These are phyloP conservation scores for Alternaria brassicicola DNA, from an alignment of 2,329 filamentous ascomycete species.

Conservation along the genomic window DNA sequence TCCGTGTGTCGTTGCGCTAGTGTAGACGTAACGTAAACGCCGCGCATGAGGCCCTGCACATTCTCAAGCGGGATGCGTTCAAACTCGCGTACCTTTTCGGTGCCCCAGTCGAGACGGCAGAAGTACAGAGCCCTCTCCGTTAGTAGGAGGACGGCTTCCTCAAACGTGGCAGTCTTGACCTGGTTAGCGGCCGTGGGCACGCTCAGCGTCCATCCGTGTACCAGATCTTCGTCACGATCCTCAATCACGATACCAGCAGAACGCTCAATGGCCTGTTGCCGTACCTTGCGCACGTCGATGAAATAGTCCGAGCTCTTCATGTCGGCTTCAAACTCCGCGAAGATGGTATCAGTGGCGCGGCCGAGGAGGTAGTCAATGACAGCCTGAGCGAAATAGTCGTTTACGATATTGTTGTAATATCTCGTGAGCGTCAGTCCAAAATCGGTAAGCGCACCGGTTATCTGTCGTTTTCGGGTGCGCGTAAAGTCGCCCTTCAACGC, in stretches of 20 bases:
- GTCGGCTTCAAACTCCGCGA: slow-evolving; percentile 91
- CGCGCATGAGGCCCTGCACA: slow-evolving; percentile 74
- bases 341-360: slow-evolving; percentile 81
- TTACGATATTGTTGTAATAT: slow-evolving; percentile 86
- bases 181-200: slow-evolving; percentile 76
- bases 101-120: slow-evolving; percentile 91
- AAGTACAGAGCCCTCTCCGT: slow-evolving; percentile 86
- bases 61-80: slow-evolving; percentile 81
- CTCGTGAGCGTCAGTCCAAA: slow-evolving; percentile 85
- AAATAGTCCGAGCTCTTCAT: slow-evolving; percentile 94
- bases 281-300: slow-evolving; percentile 80
- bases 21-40: slow-evolving; percentile 89
- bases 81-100: slow-evolving; percentile 92
- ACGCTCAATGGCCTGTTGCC: slow-evolving; percentile 87
- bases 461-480: slow-evolving; percentile 85
- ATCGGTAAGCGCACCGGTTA: slow-evolving; percentile 88
- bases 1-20: slow-evolving; percentile 79
- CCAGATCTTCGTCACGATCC: slow-evolving; percentile 78
- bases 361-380: slow-evolving; percentile 94
- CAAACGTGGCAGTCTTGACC: slow-evolving; percentile 71
- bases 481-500: slow-evolving; percentile 98
- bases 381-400: slow-evolving; percentile 95
- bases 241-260: slow-evolving; percentile 83
- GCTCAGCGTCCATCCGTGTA: slow-evolving; percentile 87
- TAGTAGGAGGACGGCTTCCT: slow-evolving; percentile 85